Evolutionary conservation across 2,329 filamentous ascomycete genomes (phyloP), one percentile per base, ranked within the genome.

Genomic region (Nannizzia gypsea): DNA sequence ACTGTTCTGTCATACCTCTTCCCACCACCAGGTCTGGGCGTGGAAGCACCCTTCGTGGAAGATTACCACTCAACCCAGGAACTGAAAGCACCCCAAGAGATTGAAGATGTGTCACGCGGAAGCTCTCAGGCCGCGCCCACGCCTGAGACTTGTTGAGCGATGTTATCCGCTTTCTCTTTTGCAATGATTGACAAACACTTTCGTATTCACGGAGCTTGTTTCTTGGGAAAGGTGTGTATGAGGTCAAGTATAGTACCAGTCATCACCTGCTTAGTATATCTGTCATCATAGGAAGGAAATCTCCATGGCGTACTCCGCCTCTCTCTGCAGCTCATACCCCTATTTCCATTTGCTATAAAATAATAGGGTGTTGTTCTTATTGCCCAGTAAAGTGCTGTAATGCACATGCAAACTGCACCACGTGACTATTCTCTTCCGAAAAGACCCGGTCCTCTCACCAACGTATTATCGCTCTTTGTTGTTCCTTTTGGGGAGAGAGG

Each of bases 1-100:
- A 69, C 64, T 42, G 62, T 52, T 4, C 60, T 75, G 42, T 71
- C 71, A 60, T 67, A 64, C 34, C 44, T 69, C 1, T 71, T 66
- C 36, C 70, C 71, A 15, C 70, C 71, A 6, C 6, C 48, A 4
- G 71, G 71, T 3, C 61, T 71, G 6, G 68, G 68, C 0, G 67
- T 67, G 24, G 68, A 69, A 24, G 54, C 31, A 3, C 54, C 50
- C 9, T 55, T 55, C 24, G 50, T 55, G 15, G 22, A 55, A 26
- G 50, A 31, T 9, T 55, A n/a, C 17, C 26, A 28, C 50, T 13
- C 13, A n/a, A 2, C 13, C 3, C 17, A 34, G 13, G 13, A 36
- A 36, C 9, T 11, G 31, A 55, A 36, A 55, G 26, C 22, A 20
- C 8, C 6, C 8, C 50, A 31, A 3, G 22, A 55, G 34, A 17